These are phyloP conservation scores for Parafenestella ontariensis DNA, from an alignment of 2,329 filamentous ascomycete genomes.

Conservation along the genomic window DNA sequence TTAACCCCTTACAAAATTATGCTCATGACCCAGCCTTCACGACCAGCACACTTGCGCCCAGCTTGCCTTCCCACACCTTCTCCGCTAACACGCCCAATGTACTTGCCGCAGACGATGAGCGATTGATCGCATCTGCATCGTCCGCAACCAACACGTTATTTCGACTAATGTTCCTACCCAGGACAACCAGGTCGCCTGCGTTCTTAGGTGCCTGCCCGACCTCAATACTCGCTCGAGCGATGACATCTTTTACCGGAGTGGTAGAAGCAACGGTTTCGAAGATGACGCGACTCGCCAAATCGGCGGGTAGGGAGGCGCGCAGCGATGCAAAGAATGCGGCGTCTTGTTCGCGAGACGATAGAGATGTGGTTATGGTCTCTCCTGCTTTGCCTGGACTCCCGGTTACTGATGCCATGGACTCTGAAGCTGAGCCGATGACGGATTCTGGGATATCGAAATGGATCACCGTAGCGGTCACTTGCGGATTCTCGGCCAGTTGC, in stretches of 20 bases:
- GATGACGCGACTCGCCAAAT: slow-evolving; percentile 62
- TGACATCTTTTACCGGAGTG: slow-evolving; percentile 52
- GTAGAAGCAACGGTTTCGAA: slow-evolving; percentile 59
- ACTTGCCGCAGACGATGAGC: slow-evolving; percentile 38
- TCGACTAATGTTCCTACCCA: slow-evolving; percentile 60
- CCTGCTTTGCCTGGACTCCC: slow-evolving; percentile 21
- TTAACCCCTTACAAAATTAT: not conserved
- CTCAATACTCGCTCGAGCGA: slow-evolving; percentile 64
- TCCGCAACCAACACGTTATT: slow-evolving; percentile 32
- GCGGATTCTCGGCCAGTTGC: slow-evolving; percentile 79
- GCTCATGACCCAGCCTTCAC: slow-evolving; percentile 62
- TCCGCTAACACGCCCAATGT: slow-evolving; percentile 68
- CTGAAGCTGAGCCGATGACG: slow-evolving; percentile 19
- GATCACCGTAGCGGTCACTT: slow-evolving; percentile 79
- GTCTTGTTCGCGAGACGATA: slow-evolving; percentile 52
- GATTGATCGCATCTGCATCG: slow-evolving; percentile 51
- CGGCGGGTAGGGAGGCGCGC: slow-evolving; percentile 61
- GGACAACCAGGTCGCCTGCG: slow-evolving; percentile 73
- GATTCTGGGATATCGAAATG: slow-evolving; percentile 57
- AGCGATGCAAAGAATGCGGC: slow-evolving; percentile 64
- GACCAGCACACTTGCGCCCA: slow-evolving; percentile 73
- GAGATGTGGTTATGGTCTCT: slow-evolving; percentile 18
- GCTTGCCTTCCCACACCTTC: slow-evolving; percentile 63
- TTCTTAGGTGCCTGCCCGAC: slow-evolving; percentile 68
- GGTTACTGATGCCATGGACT: slow-evolving; percentile 9